Evolutionary conservation across 306 rosid genomes (phyloP).

Genomic region (Prosopis cineraria): DNA sequence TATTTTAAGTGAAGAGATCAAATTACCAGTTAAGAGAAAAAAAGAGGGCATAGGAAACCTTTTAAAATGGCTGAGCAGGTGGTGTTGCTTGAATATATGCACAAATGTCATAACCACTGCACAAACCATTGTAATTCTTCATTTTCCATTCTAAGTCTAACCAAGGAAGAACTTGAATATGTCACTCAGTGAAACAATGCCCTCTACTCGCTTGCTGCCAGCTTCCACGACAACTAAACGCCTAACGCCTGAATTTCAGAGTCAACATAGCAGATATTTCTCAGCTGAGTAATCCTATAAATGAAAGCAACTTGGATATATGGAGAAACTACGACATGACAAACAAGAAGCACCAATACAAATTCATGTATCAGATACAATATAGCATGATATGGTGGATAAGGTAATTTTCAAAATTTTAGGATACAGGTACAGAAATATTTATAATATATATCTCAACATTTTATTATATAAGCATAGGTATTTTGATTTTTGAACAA

Average conservation of each 20-base stretch:
- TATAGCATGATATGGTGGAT: too few relatives aligned
- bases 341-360: too few relatives aligned
- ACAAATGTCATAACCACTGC: slow-evolving; percentile 40
- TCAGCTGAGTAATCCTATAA: slow-evolving; percentile 3
- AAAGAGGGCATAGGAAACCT: slow-evolving; percentile 32
- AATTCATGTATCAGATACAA: too few relatives aligned
- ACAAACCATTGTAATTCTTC: slow-evolving; percentile 37
- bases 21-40: slow-evolving; percentile 38
- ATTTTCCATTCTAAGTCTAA: slow-evolving; percentile 41
- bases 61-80: slow-evolving; percentile 37
- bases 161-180: slow-evolving; percentile 86
- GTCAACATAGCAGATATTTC: slow-evolving; percentile 7
- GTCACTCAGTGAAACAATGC: slow-evolving; percentile 83
- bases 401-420: too few relatives aligned
- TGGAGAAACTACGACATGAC: neutral
- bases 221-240: slow-evolving; percentile 96
- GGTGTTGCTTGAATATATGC: slow-evolving; percentile 37
- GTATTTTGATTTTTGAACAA: too few relatives aligned
- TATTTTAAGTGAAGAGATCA: slow-evolving; percentile 54
- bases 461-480: too few relatives aligned
- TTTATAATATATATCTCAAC: too few relatives aligned
- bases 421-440: too few relatives aligned
- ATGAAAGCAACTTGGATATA: slow-evolving; percentile 9
- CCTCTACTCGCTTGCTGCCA: slow-evolving; percentile 96
- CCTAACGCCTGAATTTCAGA: slow-evolving; percentile 68